These are phyloP conservation scores for Populus ilicifolia DNA, from an alignment of 345 rosid species.

Conservation along the genomic window DNA sequence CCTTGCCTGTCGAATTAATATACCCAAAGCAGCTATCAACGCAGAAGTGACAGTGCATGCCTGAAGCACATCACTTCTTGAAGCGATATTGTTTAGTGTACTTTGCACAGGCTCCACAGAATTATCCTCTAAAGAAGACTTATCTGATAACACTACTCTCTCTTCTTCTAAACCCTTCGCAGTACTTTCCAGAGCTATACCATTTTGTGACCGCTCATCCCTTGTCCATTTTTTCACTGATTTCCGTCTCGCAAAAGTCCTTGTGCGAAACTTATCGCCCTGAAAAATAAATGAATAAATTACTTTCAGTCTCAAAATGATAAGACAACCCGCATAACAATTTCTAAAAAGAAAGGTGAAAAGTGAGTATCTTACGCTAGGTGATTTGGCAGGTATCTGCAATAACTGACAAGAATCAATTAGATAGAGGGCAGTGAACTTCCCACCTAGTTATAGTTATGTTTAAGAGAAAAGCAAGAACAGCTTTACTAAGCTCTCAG, in stretches of 20 bases:
- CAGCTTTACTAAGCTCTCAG: too few species aligned
- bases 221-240: slow-evolving; percentile 43
- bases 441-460: slow-evolving; percentile 11
- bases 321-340: background rate
- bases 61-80: slow-evolving; percentile 69
- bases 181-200: slow-evolving; percentile 5
- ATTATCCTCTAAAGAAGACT: slow-evolving; percentile 25
- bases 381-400: slow-evolving; percentile 7
- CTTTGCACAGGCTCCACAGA: slow-evolving; percentile 19
- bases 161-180: slow-evolving; percentile 19
- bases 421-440: slow-evolving; percentile 11
- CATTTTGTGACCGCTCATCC: slow-evolving; percentile 24
- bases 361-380: slow-evolving; percentile 29
- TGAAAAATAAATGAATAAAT: slow-evolving; percentile 1
- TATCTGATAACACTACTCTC: slow-evolving; percentile 22
- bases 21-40: slow-evolving; percentile 58
- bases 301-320: background rate
- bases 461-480: too few species aligned
- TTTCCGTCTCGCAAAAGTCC: slow-evolving; percentile 42
- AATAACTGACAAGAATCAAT: background rate
- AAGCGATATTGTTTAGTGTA: slow-evolving; percentile 30
- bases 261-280: slow-evolving; percentile 27
- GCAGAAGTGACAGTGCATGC: slow-evolving; percentile 76
- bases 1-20: slow-evolving; percentile 61
- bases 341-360: background rate